A percentile compares a stretch with the other conserved stretches of the same genome.
phyloP scores from a whole-genome alignment of 2,329 filamentous ascomycete genomes.

The Scleromitrula shiraiana region DNA sequence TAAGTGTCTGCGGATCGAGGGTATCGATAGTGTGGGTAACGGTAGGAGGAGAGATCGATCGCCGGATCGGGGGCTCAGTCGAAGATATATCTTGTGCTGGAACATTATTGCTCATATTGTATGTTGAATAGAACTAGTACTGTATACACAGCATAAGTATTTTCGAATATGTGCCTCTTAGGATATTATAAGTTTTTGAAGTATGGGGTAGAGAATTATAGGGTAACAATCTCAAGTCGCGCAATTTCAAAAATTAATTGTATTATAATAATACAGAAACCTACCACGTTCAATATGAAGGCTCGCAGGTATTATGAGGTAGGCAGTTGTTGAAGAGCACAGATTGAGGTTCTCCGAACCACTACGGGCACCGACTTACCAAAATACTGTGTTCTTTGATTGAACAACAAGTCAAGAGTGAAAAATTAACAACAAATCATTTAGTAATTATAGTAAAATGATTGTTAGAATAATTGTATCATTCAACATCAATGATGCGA shows the following conservation, averaged over 20 bases:
- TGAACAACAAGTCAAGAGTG: too few species aligned
- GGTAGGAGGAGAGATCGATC: conserved; percentile 11
- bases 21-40: conserved; percentile 7
- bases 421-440: too few species aligned
- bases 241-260: background rate
- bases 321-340: conserved; percentile 3
- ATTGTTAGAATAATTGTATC: too few species aligned
- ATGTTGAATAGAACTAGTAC: conserved; percentile 9
- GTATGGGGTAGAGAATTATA: background rate
- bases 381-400: conserved; percentile 8
- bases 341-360: too few species aligned
- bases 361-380: conserved; percentile 2
- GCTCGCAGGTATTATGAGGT: background rate
- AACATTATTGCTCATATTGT: conserved; percentile 27
- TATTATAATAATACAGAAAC: too few species aligned
- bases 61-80: conserved; percentile 12
- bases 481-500: too few species aligned
- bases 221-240: background rate
- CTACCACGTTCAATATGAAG: too few species aligned
- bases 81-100: conserved; percentile 15
- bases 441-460: too few species aligned
- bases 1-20: conserved; percentile 9
- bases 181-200: background rate
- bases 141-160: conserved; percentile 11
- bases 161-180: background rate